Evolutionary conservation across 2,329 filamentous ascomycete species (phyloP).

Genomic region (Fusarium staphyleae): DNA sequence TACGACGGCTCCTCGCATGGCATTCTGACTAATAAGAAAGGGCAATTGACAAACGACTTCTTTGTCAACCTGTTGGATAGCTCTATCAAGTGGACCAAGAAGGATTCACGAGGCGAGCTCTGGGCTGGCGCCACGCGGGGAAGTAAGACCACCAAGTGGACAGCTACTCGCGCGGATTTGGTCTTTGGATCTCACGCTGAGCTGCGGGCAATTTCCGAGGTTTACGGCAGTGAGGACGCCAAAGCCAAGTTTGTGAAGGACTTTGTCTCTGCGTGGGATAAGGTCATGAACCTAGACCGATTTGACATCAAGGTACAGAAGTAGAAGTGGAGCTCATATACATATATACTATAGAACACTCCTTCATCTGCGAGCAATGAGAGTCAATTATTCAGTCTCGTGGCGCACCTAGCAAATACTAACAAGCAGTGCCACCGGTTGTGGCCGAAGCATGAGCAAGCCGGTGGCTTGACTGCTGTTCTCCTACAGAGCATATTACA

Average conservation of each 20-base stretch:
- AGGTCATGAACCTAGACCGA: constrained; percentile 77
- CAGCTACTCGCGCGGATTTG: constrained; percentile 71
- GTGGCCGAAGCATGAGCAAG: too few species aligned
- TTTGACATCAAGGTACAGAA: constrained; percentile 58
- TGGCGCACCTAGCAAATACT: too few species aligned
- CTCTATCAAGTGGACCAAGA: constrained; percentile 64
- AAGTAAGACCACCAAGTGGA: constrained; percentile 72
- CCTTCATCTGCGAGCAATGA: too few species aligned
- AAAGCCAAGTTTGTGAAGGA: constrained; percentile 72
- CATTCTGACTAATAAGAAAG: constrained; percentile 72
- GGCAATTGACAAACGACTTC: constrained; percentile 79
- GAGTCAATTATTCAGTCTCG: too few species aligned
- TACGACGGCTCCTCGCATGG: constrained; percentile 72
- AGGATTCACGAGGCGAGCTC: constrained; percentile 57
- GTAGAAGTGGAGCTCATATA: neutral
- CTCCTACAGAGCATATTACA: too few species aligned
- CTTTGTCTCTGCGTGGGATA: constrained; percentile 74
- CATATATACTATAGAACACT: too few species aligned
- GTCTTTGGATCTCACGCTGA: constrained; percentile 78
- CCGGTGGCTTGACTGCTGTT: too few species aligned
- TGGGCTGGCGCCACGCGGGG: constrained; percentile 72
- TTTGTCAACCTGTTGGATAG: constrained; percentile 80
- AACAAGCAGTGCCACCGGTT: too few species aligned
- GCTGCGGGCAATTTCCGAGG: constrained; percentile 73
- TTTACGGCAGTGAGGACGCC: constrained; percentile 69